Evolutionary conservation across 768 basidiomycete genomes (phyloP).

Genomic region (Macrolepiota dolichaula): DNA sequence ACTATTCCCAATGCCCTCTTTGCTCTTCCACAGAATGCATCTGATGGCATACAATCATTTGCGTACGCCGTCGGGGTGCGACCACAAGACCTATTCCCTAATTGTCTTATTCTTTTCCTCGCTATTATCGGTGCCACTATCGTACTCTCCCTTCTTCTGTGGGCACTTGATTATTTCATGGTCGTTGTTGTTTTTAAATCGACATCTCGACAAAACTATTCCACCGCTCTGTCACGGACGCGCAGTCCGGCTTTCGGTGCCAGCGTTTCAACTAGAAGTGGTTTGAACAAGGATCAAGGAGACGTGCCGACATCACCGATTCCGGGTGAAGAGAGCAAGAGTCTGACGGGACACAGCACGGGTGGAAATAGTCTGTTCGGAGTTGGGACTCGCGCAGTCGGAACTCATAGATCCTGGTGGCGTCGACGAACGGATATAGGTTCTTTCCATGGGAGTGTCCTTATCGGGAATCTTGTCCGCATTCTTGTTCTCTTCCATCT

Average conservation of each 20-base stretch:
- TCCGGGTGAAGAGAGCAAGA: conserved; percentile 10
- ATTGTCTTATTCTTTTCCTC: conserved; percentile 82
- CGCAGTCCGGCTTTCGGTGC: conserved; percentile 33
- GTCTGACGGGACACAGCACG: conserved; percentile 7
- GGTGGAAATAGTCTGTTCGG: conserved; percentile 10
- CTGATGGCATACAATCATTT: conserved; percentile 76
- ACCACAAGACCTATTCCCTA: conserved; percentile 77
- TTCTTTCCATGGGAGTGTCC: conserved; percentile 76
- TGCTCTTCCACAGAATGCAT: conserved; percentile 57
- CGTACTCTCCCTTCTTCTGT: conserved; percentile 64
- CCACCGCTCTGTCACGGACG: conserved; percentile 23
- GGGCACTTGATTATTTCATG: conserved; percentile 61
- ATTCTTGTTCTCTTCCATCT: conserved; percentile 91
- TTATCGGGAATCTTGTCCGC: conserved; percentile 90
- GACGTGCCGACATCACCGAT: conserved; percentile 9
- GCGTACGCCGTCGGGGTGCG: conserved; percentile 81
- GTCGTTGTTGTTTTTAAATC: conserved; percentile 16
- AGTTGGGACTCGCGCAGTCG: conserved; percentile 2
- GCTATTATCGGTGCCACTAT: conserved; percentile 72
- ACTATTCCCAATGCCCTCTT: conserved; percentile 70
- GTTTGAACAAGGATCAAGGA: conserved; percentile 41
- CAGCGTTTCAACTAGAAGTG: conserved; percentile 10
- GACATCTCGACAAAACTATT: conserved; percentile 14
- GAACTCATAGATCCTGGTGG: conserved; percentile 46
- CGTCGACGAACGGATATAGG: conserved; percentile 57